Evolutionary conservation across 139 green algal genomes (phyloP), one percentile per base, ranked within the genome.

Genomic region (Chlamydomonas sp.): DNA sequence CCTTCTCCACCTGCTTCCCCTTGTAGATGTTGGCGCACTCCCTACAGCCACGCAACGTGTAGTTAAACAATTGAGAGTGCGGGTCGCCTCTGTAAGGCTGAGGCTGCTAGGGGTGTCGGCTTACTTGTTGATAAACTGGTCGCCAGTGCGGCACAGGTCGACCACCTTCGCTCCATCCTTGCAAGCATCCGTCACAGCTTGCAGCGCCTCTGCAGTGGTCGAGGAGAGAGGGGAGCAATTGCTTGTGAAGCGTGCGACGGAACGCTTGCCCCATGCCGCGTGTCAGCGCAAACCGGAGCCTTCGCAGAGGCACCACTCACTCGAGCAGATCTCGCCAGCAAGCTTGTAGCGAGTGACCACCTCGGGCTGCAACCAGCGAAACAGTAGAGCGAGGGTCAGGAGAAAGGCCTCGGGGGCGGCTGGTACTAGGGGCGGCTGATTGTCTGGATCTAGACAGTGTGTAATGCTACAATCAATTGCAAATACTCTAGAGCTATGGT

Each of bases 341-440:
- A 96, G 94, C 91, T 99, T 99, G 95, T 99, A 99, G 93, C 99
- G 99, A 66, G 97, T 99, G 3, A 99, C 98, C 15, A 99, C 98
- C 88, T 99, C 97, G 57, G 95, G 92, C 94, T 98, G 95, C 86
- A 88, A 2, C 95, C 90, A 76, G 86, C 4, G 8, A 89, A 77
- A 14, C 64, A 89, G 61, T 49, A 49, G 31, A 49, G 31, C 31
- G 31, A 49, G 31, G 31, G 31, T 49, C 31, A 49, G 31, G 31
- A 49, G 31, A 49, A 49, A 49, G 31, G 31, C 31, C 31, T 49
- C 31, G 31, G 31, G 31, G 31, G 31, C 31, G 31, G 31, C 31
- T 49, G 31, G 31, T 49, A 49, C 31, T 49, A 49, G 31, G 31
- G 31, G 31, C 31, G 31, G 31, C 31, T 49, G 31, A 49, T 49